Evolutionary conservation across 352 stramenopile species (phyloP).

Genomic region (Globisporangium emineosum): DNA sequence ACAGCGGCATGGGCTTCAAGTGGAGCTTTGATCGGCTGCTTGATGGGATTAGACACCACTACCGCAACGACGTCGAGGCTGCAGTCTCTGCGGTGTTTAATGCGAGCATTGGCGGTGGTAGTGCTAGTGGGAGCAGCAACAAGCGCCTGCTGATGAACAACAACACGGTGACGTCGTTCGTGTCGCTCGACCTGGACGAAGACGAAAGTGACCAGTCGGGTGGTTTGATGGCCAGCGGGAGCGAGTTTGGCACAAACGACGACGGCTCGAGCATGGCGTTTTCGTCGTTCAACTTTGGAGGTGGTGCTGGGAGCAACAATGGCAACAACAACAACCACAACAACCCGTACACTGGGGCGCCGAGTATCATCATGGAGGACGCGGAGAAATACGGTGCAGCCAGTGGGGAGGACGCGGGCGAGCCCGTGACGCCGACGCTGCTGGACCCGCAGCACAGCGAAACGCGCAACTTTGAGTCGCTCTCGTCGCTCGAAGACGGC

Average conservation of each 20-base stretch:
- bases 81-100: neutral
- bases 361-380: slow-evolving; percentile 20
- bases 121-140: neutral
- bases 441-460: slow-evolving; percentile 15
- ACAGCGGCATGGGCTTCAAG: slow-evolving; percentile 68
- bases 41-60: slow-evolving; percentile 39
- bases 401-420: slow-evolving; percentile 2
- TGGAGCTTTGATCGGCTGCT: slow-evolving; percentile 54
- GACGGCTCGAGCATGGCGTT: slow-evolving; percentile 21
- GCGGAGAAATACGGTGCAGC: slow-evolving; percentile 14
- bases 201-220: slow-evolving; percentile 1
- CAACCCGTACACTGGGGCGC: slow-evolving; percentile 20
- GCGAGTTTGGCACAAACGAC: neutral
- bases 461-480: slow-evolving; percentile 41
- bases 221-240: neutral
- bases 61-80: slow-evolving; percentile 4
- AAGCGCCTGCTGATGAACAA: slow-evolving; percentile 8
- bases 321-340: slow-evolving; percentile 6
- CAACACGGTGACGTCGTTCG: slow-evolving; percentile 22
- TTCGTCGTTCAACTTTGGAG: slow-evolving; percentile 22
- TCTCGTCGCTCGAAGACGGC: slow-evolving; percentile 33
- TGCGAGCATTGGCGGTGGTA: neutral
- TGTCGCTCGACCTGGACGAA: slow-evolving; percentile 19
- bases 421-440: slow-evolving; percentile 17
- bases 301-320: neutral